Conservation (phyloP, 148 eudicot species). For the Rheum nobile region DNA sequence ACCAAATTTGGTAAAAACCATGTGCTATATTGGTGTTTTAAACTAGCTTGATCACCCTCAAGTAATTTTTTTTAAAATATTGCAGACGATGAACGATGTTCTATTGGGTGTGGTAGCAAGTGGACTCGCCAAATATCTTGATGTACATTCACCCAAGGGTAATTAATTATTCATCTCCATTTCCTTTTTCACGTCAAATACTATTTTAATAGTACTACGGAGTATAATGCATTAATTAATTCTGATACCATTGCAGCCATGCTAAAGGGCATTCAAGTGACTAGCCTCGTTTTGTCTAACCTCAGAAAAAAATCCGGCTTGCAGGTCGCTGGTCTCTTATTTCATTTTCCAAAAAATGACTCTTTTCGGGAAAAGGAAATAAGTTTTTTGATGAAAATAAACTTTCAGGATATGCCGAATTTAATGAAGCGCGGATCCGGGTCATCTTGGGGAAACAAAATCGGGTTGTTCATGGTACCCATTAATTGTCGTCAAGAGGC, state of each 20-base stretch:
- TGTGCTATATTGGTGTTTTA: no score
- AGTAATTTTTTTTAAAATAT: not conserved
- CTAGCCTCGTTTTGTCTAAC: slow-evolving; percentile 14
- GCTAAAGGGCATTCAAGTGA: slow-evolving; percentile 13
- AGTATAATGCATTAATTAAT: not conserved
- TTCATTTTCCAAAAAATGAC: not conserved
- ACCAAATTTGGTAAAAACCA: no score
- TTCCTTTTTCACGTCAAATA: no score
- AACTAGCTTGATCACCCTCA: no score
- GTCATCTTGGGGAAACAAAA: slow-evolving; percentile 28
- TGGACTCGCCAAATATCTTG: slow-evolving; percentile 54
- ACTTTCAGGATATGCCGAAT: slow-evolving; percentile 4
- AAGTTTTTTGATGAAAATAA: not conserved
- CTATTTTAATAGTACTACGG: no score
- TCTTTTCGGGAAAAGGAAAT: not conserved
- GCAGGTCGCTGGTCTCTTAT: slow-evolving; percentile 9
- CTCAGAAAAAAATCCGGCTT: slow-evolving; percentile 12
- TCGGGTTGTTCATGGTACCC: slow-evolving; percentile 19
- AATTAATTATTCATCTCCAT: no score
- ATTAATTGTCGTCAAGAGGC: slow-evolving; percentile 10
- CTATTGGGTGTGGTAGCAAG: slow-evolving; percentile 55
- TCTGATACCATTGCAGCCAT: not conserved
- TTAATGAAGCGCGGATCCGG: not conserved
- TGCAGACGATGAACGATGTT: slow-evolving; percentile 77
- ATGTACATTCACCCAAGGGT: slow-evolving; percentile 39